Evolutionary conservation across 2,329 filamentous ascomycete genomes (phyloP).

Genomic region (Trichophyton simii): DNA sequence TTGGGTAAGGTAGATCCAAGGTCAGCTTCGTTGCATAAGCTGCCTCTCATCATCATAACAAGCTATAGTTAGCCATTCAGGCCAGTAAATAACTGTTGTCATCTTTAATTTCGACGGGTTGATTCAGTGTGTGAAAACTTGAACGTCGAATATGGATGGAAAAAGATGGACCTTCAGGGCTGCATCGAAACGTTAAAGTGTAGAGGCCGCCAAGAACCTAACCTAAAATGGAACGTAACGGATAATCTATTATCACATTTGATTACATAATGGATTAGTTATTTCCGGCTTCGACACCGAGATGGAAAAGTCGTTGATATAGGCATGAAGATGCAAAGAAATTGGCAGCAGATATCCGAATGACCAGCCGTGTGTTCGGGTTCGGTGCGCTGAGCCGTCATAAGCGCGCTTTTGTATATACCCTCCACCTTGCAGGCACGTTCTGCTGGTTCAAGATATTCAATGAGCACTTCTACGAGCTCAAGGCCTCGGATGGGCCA

Average conservation of each 20-base stretch:
- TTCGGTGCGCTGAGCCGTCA: background rate
- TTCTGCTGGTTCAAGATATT: conserved; percentile 28
- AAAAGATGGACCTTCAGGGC: background rate
- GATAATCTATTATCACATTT: background rate
- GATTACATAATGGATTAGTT: background rate
- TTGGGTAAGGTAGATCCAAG: background rate
- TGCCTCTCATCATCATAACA: background rate
- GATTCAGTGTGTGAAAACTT: background rate
- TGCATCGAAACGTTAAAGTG: too few species aligned
- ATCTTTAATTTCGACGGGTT: background rate
- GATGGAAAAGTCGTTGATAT: background rate
- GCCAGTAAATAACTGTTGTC: background rate
- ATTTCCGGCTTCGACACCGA: too few species aligned
- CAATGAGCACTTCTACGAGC: conserved; percentile 48
- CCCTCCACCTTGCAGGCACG: conserved; percentile 15
- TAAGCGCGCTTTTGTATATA: background rate
- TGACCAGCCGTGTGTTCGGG: background rate
- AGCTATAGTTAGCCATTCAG: background rate
- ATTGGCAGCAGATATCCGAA: background rate
- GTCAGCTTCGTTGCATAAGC: background rate
- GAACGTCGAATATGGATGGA: background rate
- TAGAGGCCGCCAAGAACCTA: too few species aligned
- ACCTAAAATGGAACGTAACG: background rate
- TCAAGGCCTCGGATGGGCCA: conserved; percentile 53
- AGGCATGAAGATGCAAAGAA: background rate